Base-by-base conservation (phyloP, 176 grass and related monocot genomes). In the Lolium perenne region DNA sequence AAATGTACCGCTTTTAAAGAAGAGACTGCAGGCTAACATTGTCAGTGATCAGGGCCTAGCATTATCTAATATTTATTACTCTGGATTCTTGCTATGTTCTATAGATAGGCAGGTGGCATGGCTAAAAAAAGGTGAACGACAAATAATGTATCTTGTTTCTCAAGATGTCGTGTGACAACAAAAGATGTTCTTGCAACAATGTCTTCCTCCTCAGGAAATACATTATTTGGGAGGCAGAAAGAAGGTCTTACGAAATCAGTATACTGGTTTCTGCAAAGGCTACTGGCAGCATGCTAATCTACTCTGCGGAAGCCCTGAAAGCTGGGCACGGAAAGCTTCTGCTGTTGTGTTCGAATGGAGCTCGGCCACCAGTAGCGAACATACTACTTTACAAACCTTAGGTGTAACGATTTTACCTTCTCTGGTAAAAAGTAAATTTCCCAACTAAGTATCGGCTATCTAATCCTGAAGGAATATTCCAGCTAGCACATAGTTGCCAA, bases 401-500 rank as follows among this genome's bases (percentile, higher is more conserved):
- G 63, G 6, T 14, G 29, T 82, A 82, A 4, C 17, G 81, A 57
- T 60, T 83, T 74, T 48, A 69, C 38, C 55, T 35, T 15, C 68
- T 66, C 60, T 46, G 59, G 41, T 59, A 41, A 13, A 55, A 74
- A 83, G 11, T 60, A 45, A 26, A 40, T 1, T 7, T 43, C 46
- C 48, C 25, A 53, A 51, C 25, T 12, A 65, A 10, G 43, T 11
- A 43, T 18, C 20, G 40, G 41, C 40, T 62, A 80, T 25, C 78
- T 41, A n/a, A 50, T 66, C 45, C 62, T 15, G 61, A 51, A 68
- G 62, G 63, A 80, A 81, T 54, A 26, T 5, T 38, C 62, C 17
- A 68, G 79, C 53, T 73, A 83, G 53, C 50, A 83, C 35, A 83
- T 15, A 59, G 43, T 60, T 83, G 38, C 57, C 38, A 12, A 58